A percentile compares a stretch with the other conserved stretches of the same genome.
These are phyloP conservation scores for Ustilago xerochloae DNA, from an alignment of 1,284 basidiomycete genomes.

Conservation along the genomic window DNA sequence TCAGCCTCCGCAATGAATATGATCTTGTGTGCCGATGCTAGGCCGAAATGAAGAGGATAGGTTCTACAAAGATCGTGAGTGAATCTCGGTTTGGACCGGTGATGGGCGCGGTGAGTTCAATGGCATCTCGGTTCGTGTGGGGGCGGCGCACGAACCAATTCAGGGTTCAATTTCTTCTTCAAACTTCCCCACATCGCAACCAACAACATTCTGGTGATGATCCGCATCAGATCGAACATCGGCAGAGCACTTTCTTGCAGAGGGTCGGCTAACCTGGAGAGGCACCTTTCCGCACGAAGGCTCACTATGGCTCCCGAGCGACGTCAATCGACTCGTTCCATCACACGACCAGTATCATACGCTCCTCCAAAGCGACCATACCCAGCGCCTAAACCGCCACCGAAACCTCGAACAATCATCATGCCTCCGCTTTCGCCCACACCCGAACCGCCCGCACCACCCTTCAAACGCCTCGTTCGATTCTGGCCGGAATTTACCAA, in stretches of 20 bases:
- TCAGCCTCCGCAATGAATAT: background rate
- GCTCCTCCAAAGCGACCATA: background rate
- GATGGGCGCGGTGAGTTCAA: background rate
- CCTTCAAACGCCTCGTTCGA: conserved; percentile 75
- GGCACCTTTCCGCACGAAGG: background rate
- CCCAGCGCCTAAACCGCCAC: background rate
- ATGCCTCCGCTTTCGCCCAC: background rate
- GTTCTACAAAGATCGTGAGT: too few relatives aligned
- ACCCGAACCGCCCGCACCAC: background rate
- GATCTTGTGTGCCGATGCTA: too few relatives aligned
- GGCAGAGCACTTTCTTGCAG: background rate
- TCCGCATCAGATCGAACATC: background rate
- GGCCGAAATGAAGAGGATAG: too few relatives aligned
- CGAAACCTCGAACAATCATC: background rate
- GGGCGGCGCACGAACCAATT: background rate
- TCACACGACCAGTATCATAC: background rate
- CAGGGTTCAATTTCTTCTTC: background rate
- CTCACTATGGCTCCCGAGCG: background rate
- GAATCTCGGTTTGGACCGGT: background rate
- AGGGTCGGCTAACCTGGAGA: background rate
- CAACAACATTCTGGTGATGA: background rate
- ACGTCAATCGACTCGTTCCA: background rate
- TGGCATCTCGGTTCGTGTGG: background rate
- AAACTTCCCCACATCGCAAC: background rate
- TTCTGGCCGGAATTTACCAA: conserved; percentile 79